Percentiles rank a stretch among this genome's conserved stretches.
phyloP scores from a whole-genome alignment of 108 stramenopile genomes.

The Licmophora abbreviata region DNA sequence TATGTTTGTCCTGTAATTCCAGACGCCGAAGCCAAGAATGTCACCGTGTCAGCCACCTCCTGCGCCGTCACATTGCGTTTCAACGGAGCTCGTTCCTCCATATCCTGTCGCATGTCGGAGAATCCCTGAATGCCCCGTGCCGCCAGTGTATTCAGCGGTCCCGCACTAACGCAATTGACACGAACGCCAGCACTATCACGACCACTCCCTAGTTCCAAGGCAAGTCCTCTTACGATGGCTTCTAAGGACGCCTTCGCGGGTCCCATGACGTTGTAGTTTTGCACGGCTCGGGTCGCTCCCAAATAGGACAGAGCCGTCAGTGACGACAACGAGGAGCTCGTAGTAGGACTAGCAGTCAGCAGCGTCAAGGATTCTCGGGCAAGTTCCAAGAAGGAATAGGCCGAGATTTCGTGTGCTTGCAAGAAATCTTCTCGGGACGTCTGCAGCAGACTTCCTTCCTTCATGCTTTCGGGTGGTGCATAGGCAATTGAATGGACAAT shows the following conservation, averaged over 20 bases:
- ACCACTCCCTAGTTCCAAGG: conserved; percentile 45
- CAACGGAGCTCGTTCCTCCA: conserved; percentile 22
- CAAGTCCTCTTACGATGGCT: conserved; percentile 36
- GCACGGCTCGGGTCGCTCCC: conserved; percentile 49
- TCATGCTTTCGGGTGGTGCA: conserved; percentile 23
- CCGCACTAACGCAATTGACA: conserved; percentile 62
- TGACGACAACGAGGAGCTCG: too few species aligned
- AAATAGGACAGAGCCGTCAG: conserved; percentile 52
- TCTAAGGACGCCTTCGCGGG: conserved; percentile 62
- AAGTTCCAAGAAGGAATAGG: conserved; percentile 40
- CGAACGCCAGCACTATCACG: conserved; percentile 29
- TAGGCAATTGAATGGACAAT: conserved; percentile 47
- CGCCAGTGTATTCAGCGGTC: conserved; percentile 47
- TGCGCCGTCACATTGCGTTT: conserved; percentile 27
- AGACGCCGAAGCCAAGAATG: conserved; percentile 23
- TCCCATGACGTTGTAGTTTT: conserved; percentile 60
- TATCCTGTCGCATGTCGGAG: conserved; percentile 22
- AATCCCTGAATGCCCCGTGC: conserved; percentile 49
- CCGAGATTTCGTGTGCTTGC: conserved; percentile 37
- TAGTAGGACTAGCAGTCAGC: background rate
- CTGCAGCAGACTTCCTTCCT: conserved; percentile 17
- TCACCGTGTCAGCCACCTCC: conserved; percentile 40
- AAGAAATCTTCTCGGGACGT: conserved; percentile 21
- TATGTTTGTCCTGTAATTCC: conserved; percentile 56
- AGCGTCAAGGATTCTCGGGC: conserved; percentile 18